Base-by-base conservation (phyloP, 495 filamentous ascomycete genomes). In the Penicillium bovifimosum region DNA sequence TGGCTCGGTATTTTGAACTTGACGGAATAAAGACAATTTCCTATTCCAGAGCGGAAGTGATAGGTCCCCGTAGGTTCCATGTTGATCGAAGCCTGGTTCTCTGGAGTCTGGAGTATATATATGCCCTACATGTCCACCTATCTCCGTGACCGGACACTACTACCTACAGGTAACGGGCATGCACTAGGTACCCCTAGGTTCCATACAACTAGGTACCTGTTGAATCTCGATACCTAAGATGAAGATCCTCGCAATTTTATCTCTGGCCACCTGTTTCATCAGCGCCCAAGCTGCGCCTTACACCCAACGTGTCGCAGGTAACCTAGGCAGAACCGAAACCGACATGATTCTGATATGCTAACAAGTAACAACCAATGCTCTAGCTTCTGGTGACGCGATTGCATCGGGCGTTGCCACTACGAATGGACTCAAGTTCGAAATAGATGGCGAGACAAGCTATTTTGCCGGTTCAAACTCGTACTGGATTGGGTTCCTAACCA, bases 401-500 rank as follows among this genome's bases (percentile, higher is more conserved):
- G 50, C 58, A 50, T 50, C 54, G 9, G 73, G 65, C 5, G 81
- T 82, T 44, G 69, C 80, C 11, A 75, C 68, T 4, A 75, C 75
- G 0, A 65, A 76, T 3, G 83, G 76, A 0, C 67, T 70, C 7
- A 74, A 81, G 29, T 86, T 87, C 70, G 74, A 68, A 43, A 80
- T 87, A 56, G 80, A 86, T 61, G 82, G 82, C 16, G 58, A 78
- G 53, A 81, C 79, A 5, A 72, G 74, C 51, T 82, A 85, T 67
- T 86, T 76, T 61, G 80, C 83, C 3, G 86, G 86, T 13, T 84
- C 83, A 5, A 90, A 91, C 67, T 69, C 79, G 40, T 90, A 89
- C 74, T 91, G 84, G 85, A 79, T 88, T 54, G 71, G 76, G 14
- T 88, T 88, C 71, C 76, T 88, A 18, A 80, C 72, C 16, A 81